Base-by-base conservation (phyloP, 305 asterid genomes). In the Fraxinus platypoda region DNA sequence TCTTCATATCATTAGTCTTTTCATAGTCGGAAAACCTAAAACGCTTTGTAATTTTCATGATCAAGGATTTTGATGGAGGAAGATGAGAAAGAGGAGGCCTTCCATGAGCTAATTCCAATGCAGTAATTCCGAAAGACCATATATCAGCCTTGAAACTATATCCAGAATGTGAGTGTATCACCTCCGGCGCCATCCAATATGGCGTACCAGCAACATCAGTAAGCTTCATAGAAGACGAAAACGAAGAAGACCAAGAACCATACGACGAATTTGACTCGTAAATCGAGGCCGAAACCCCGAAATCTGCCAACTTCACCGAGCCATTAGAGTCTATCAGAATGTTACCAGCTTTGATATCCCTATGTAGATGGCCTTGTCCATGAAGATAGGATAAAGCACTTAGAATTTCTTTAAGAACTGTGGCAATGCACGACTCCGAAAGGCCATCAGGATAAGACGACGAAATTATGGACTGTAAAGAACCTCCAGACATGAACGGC, bases 101-200 rank as follows among this genome's bases (percentile, higher is more conserved):
- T 26, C 97, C 97, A 79, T 92, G 95, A 11, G 98, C 98, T 80
- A 94, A 83, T 82, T 94, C 98, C 75, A 93, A 28, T 0, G 97
- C 97, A 8, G 96, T 92, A 0, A 94, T 94, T 17, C 96, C 98
- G 34, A 95, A 95, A 34, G 98, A 93, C 98, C 97, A 95, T 8
- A 95, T 93, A 83, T 95, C 97, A 4, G 98, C 97, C 87, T 93
- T 95, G 46, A 85, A 90, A 77, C 96, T 85, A 13, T 93, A 95
- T 41, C 95, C 97, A 0, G 88, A 89, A 80, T 88, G 90, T 0
- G 92, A 89, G 54, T 89, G 94, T 66, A 93, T 91, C 81, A 95
- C 97, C 83, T 94, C 98, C 0, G 98, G 97, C 0, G 97, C 97
- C 98, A 93, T 94, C 97, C 96, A 93, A 35, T 90, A 92, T 0